Percentiles rank a stretch among this genome's conserved stretches.
phyloP scores from a whole-genome alignment of 106 monocot genomes.

The Dioscorea alata region DNA sequence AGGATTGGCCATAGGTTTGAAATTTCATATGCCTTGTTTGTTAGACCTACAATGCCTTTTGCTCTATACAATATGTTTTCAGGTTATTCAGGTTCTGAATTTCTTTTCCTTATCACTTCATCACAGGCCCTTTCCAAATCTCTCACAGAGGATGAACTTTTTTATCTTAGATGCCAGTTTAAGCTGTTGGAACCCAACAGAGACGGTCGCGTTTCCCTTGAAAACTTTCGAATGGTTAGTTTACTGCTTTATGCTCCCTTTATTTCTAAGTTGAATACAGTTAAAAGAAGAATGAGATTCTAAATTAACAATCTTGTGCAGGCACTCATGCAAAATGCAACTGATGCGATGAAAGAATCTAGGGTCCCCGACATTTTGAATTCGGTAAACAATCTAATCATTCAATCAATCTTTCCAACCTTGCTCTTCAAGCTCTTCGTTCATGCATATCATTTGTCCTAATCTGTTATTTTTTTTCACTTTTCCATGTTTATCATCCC shows the following conservation, averaged over 20 bases:
- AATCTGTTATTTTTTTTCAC: background rate
- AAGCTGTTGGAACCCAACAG: slow-evolving; percentile 48
- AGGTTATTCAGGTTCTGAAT: background rate
- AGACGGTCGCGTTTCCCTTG: slow-evolving; percentile 51
- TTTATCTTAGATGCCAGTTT: slow-evolving; percentile 65
- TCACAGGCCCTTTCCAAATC: slow-evolving; percentile 76
- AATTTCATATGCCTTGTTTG: too few relatives aligned
- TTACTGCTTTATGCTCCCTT: background rate
- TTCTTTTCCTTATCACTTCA: slow-evolving; percentile 1
- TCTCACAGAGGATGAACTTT: slow-evolving; percentile 60
- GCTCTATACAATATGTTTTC: background rate
- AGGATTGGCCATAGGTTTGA: background rate
- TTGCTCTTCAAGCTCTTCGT: background rate
- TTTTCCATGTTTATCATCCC: too few relatives aligned
- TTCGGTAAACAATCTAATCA: slow-evolving; percentile 26
- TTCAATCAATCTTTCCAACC: background rate
- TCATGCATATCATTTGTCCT: background rate
- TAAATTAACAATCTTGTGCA: slow-evolving; percentile 8
- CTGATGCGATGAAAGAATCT: slow-evolving; percentile 71
- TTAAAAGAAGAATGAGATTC: too few relatives aligned
- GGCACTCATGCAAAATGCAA: slow-evolving; percentile 52
- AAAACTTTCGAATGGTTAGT: slow-evolving; percentile 66
- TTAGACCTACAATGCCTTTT: background rate
- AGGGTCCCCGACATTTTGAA: slow-evolving; percentile 64
- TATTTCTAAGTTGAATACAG: background rate